phyloP scores from a whole-genome alignment of 2,329 filamentous ascomycete genomes.

The Xylaria sp. region DNA sequence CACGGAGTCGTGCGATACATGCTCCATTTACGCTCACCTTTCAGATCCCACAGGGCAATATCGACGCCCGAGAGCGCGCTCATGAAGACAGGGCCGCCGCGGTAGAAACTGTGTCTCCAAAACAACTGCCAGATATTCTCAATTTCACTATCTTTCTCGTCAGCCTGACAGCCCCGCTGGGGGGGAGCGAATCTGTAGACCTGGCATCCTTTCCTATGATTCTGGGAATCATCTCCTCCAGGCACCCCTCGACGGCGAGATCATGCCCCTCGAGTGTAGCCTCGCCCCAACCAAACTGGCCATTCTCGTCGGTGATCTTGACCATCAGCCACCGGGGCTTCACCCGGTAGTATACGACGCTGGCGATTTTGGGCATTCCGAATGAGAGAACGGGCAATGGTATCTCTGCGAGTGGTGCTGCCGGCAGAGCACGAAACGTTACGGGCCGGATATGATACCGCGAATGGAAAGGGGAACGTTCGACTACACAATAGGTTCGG shows the following conservation, averaged over 20 bases:
- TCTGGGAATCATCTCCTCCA: constrained; percentile 60
- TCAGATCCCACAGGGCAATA: constrained; percentile 83
- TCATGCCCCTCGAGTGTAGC: constrained; percentile 79
- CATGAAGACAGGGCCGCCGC: constrained; percentile 84
- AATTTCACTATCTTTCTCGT: constrained; percentile 67
- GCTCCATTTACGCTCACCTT: constrained; percentile 56
- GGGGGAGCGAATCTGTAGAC: constrained; percentile 54
- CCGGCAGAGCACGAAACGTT: neutral
- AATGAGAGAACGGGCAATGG: neutral
- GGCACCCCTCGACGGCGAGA: constrained; percentile 77
- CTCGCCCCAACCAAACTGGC: constrained; percentile 77
- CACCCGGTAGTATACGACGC: constrained; percentile 78
- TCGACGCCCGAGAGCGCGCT: constrained; percentile 80
- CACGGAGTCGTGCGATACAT: neutral
- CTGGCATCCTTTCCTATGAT: constrained; percentile 76
- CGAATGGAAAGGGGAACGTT: neutral
- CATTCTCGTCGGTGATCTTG: constrained; percentile 76
- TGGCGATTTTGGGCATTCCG: constrained; percentile 70
- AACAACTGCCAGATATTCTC: constrained; percentile 83
- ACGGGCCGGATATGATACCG: neutral
- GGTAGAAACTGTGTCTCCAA: constrained; percentile 78
- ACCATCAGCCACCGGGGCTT: constrained; percentile 82
- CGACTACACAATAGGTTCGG: neutral
- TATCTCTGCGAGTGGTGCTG: neutral
- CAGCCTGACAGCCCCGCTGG: neutral